A percentile compares a stretch with the other conserved stretches of the same genome.
Evolutionary conservation across 352 stramenopile genomes (phyloP).

Genomic region (Pythium brassicae): DNA sequence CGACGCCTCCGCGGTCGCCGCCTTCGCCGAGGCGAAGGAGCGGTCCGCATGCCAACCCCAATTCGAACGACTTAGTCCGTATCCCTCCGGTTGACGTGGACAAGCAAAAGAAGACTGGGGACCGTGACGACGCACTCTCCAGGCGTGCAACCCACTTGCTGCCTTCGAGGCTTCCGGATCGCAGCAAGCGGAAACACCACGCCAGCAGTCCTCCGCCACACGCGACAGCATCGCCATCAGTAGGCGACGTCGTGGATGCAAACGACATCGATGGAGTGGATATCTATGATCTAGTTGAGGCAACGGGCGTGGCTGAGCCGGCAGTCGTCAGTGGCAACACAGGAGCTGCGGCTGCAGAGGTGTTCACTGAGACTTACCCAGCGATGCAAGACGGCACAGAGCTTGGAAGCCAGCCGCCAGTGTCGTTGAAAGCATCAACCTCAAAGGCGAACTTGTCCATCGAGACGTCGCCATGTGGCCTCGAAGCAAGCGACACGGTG

Average conservation of each 20-base stretch:
- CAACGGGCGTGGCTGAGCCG: not conserved
- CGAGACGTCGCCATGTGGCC: not conserved
- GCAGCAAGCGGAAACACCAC: not conserved
- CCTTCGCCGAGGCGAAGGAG: constrained; percentile 2
- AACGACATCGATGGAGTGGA: not conserved
- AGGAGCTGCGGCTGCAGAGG: not conserved
- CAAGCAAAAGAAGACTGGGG: constrained; percentile 1
- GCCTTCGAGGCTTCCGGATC: not conserved
- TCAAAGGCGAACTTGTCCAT: constrained; percentile 7
- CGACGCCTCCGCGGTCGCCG: not conserved
- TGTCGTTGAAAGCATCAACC: constrained; percentile 1
- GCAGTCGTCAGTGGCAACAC: not conserved
- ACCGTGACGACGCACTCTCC: not conserved
- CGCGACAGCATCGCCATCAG: not conserved
- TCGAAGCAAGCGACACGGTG: constrained; percentile 15
- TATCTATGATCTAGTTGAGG: not conserved
- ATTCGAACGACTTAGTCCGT: not conserved
- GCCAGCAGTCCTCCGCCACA: not conserved
- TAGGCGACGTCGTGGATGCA: not conserved
- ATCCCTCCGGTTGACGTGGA: not conserved
- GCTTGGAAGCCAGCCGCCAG: not conserved
- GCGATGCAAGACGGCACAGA: not conserved
- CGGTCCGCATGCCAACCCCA: constrained; percentile 2
- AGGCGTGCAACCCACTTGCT: not conserved
- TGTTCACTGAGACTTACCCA: not conserved